Percentiles rank a stretch among this genome's conserved stretches.
phyloP scores from a whole-genome alignment of 2,329 filamentous ascomycete genomes.

The Cladosporium oxysporum region DNA sequence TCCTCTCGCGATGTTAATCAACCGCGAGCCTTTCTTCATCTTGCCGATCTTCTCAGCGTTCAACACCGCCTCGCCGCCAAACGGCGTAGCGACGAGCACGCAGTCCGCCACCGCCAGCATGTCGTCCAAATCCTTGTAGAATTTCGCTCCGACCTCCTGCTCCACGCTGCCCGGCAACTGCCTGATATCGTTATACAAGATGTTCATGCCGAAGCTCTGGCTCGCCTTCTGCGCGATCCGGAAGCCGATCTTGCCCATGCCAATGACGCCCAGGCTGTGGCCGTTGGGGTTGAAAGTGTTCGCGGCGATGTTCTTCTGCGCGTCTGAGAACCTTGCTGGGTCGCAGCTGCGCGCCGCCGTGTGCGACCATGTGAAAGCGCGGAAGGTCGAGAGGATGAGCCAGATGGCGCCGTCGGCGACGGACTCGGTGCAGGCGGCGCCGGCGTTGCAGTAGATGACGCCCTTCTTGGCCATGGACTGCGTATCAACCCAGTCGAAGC shows the following conservation, averaged over 20 bases:
- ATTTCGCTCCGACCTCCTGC: slow-evolving; percentile 53
- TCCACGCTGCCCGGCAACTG: slow-evolving; percentile 51
- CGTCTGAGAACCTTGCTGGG: slow-evolving; percentile 54
- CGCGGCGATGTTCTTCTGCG: slow-evolving; percentile 58
- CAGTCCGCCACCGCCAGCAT: slow-evolving; percentile 60
- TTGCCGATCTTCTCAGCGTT: slow-evolving; percentile 48
- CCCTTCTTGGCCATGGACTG: slow-evolving; percentile 62
- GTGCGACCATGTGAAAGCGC: slow-evolving; percentile 66
- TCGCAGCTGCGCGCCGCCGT: slow-evolving; percentile 54
- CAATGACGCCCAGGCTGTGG: slow-evolving; percentile 65
- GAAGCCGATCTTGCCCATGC: slow-evolving; percentile 59
- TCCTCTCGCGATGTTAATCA: slow-evolving; percentile 68
- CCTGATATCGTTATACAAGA: slow-evolving; percentile 63
- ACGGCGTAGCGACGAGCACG: slow-evolving; percentile 63
- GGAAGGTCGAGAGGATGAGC: slow-evolving; percentile 69
- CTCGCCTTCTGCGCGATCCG: slow-evolving; percentile 60
- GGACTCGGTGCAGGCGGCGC: slow-evolving; percentile 68
- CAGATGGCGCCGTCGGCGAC: slow-evolving; percentile 72
- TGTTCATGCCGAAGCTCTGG: slow-evolving; percentile 65
- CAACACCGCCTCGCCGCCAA: slow-evolving; percentile 53
- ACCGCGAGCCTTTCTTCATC: slow-evolving; percentile 57
- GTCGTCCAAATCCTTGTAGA: slow-evolving; percentile 53
- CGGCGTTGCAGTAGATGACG: slow-evolving; percentile 72
- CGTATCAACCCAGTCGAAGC: slow-evolving; percentile 65
- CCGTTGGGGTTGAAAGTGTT: slow-evolving; percentile 46